Conservation (phyloP, 257 asterid genomes). For the Jacaranda mimosifolia region DNA sequence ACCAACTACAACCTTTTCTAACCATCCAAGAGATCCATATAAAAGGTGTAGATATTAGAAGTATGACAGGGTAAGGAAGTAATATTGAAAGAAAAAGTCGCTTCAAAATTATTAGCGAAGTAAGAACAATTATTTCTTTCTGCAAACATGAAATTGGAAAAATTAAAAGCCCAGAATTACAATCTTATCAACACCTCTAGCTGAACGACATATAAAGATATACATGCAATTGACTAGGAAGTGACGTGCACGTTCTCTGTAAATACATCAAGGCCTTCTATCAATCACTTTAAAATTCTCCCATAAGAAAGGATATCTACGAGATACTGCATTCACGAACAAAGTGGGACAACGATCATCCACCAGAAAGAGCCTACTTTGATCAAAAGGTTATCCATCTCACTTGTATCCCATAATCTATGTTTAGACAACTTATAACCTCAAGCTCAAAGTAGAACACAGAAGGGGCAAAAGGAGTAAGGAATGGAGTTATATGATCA, state of each 20-base stretch:
- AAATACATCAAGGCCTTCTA: background rate
- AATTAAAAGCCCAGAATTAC: background rate
- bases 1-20: background rate
- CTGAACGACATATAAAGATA: slow-evolving; percentile 10
- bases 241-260: background rate
- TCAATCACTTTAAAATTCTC: background rate
- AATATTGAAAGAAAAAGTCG: slow-evolving; percentile 5
- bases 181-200: slow-evolving; percentile 8
- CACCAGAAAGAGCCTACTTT: slow-evolving; percentile 8
- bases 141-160: slow-evolving; percentile 8
- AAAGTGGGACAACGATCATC: slow-evolving; percentile 1
- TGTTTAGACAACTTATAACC: background rate
- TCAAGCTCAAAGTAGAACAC: slow-evolving; percentile 25
- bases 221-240: background rate
- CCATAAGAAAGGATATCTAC: background rate
- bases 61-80: background rate
- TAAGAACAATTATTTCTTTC: background rate
- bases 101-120: background rate
- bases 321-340: background rate
- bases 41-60: background rate
- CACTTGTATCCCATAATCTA: background rate
- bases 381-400: slow-evolving; percentile 6
- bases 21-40: background rate
- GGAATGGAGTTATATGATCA: background rate
- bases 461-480: background rate